phyloP scores from a whole-genome alignment of 352 stramenopile genomes.

The Phytopythium chamaehyphon region DNA sequence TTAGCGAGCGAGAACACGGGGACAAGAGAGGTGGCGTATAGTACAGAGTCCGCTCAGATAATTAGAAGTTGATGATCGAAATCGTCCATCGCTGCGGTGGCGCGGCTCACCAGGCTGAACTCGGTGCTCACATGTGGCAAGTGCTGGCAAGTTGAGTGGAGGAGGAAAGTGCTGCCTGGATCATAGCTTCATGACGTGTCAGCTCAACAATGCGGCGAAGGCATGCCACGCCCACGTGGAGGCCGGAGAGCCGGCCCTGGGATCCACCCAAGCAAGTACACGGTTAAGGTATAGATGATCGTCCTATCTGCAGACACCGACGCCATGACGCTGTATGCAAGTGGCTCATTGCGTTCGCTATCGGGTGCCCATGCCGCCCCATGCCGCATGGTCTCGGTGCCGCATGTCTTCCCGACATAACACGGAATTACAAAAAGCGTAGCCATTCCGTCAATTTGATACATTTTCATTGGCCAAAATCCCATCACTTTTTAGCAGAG shows the following conservation, averaged over 20 bases:
- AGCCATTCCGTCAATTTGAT: conserved; percentile 3
- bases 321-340: too few species aligned
- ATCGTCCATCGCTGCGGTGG: too few species aligned
- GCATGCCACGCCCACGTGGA: conserved; percentile 3
- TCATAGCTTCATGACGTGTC: not conserved
- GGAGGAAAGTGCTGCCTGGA: too few species aligned
- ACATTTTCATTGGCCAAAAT: conserved; percentile 9
- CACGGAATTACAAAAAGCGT: not conserved
- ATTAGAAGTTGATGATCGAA: too few species aligned
- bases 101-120: too few species aligned
- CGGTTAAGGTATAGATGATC: too few species aligned
- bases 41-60: not conserved
- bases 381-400: not conserved
- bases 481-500: not conserved
- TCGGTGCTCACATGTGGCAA: too few species aligned
- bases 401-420: not conserved
- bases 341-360: too few species aligned
- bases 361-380: too few species aligned
- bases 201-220: not conserved
- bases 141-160: too few species aligned
- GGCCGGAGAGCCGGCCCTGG: not conserved
- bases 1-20: conserved; percentile 12
- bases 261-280: too few species aligned
- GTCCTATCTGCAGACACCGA: too few species aligned
- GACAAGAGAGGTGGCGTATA: not conserved